Conservation (phyloP, 495 filamentous ascomycete genomes). For the Hypoxylon subgilvum region DNA sequence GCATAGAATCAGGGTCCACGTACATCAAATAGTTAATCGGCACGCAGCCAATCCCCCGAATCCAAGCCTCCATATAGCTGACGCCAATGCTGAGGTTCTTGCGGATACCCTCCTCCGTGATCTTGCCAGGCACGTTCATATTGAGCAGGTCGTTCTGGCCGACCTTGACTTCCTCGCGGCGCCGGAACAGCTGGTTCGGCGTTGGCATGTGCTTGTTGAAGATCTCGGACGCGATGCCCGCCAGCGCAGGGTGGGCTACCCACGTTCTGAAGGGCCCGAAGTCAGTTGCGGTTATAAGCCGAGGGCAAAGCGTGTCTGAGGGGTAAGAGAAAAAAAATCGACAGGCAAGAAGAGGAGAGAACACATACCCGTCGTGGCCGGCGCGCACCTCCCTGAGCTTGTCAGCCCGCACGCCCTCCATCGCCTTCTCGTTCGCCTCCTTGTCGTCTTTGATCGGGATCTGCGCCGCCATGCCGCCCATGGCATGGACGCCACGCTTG, state of each 20-base stretch:
- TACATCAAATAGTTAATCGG: constrained; percentile 99
- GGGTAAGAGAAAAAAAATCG: background rate
- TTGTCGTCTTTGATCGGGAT: constrained; percentile 97
- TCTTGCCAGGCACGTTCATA: constrained; percentile 93
- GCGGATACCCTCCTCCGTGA: constrained; percentile 95
- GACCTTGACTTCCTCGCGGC: constrained; percentile 88
- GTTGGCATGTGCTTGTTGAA: constrained; percentile 99
- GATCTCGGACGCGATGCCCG: constrained; percentile 84
- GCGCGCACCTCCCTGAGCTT: constrained; percentile 96
- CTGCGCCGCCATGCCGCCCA: constrained; percentile 99
- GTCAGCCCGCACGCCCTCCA: constrained; percentile 91
- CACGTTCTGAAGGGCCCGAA: constrained; percentile 70
- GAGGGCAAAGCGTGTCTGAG: too few relatives aligned
- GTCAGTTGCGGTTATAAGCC: too few relatives aligned
- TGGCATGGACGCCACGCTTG: constrained; percentile 91
- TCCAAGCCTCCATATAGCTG: constrained; percentile 98
- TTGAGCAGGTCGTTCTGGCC: constrained; percentile 91
- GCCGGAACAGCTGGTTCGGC: constrained; percentile 91
- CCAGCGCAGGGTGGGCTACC: constrained; percentile 96
- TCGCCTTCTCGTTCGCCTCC: constrained; percentile 88
- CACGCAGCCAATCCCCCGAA: constrained; percentile 92
- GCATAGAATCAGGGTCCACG: constrained; percentile 18
- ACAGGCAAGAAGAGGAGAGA: background rate
- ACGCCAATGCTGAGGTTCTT: constrained; percentile 98
- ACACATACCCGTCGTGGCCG: constrained; percentile 80